Evolutionary conservation across 208 protist genomes (phyloP).

Genomic region (Trypanosoma avium): DNA sequence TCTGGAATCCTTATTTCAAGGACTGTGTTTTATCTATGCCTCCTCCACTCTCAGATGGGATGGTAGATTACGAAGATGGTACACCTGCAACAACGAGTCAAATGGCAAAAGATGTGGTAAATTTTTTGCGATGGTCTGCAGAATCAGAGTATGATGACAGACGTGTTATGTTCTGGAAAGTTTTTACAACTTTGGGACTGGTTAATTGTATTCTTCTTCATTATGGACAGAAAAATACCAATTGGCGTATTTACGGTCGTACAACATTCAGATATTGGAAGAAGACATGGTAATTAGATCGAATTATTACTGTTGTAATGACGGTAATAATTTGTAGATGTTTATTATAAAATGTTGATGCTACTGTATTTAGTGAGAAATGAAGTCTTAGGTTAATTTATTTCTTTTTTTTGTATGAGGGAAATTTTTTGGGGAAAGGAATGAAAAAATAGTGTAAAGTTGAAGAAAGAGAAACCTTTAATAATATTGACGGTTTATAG

Average conservation of each 20-base stretch:
- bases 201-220: conserved; percentile 85
- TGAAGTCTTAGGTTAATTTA: background rate
- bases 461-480: background rate
- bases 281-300: conserved; percentile 69
- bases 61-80: conserved; percentile 98
- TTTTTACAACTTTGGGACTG: conserved; percentile 71
- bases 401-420: no score
- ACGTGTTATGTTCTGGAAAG: conserved; percentile 87
- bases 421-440: no score
- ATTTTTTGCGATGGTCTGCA: conserved; percentile 92
- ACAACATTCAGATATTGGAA: conserved; percentile 92
- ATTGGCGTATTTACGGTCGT: conserved; percentile 87
- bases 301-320: no score
- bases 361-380: background rate
- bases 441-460: background rate
- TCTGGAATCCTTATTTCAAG: conserved; percentile 99
- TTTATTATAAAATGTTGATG: background rate
- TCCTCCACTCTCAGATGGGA: conserved; percentile 93
- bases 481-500: background rate
- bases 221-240: conserved; percentile 87
- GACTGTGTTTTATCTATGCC: conserved; percentile 98
- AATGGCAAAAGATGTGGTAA: conserved; percentile 97
- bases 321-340: background rate
- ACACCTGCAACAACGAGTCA: conserved; percentile 96
- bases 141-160: conserved; percentile 90